Evolutionary conservation across 139 green algal species (phyloP).

Genomic region (Micractinium sp.): DNA sequence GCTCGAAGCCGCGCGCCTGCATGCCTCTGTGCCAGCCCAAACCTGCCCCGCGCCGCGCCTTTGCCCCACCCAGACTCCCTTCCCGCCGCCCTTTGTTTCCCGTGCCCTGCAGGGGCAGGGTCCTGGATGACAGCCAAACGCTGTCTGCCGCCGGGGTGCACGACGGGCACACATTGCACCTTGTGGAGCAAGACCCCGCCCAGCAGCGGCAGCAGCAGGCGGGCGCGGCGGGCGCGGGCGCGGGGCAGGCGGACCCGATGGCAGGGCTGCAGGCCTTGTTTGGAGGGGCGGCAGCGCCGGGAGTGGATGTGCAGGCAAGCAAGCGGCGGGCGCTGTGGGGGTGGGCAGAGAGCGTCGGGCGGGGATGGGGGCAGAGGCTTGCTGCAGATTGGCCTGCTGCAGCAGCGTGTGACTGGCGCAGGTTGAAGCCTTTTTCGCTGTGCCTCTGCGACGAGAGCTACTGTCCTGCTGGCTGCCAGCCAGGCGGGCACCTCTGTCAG

Average conservation of each 20-base stretch:
- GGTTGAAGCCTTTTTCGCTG: neutral
- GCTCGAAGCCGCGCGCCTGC: too few species aligned
- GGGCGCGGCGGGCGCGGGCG: neutral
- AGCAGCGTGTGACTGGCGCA: neutral
- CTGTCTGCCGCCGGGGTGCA: slow-evolving; percentile 48
- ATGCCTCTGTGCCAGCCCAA: too few species aligned
- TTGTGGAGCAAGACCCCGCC: slow-evolving; percentile 60
- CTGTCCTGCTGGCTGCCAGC: neutral
- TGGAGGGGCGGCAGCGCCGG: neutral
- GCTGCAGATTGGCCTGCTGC: neutral
- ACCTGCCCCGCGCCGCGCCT: too few species aligned
- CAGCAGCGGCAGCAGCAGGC: neutral
- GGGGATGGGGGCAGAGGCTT: too few species aligned
- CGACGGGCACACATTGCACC: slow-evolving; percentile 65
- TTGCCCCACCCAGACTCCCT: too few species aligned
- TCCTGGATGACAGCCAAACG: slow-evolving; percentile 47
- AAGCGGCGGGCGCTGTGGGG: neutral
- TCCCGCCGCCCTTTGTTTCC: too few species aligned
- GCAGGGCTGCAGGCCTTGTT: neutral
- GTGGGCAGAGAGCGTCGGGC: neutral
- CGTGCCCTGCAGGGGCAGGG: slow-evolving; percentile 27
- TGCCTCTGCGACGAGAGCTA: neutral
- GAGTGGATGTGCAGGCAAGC: slow-evolving; percentile 4
- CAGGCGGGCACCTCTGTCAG: neutral
- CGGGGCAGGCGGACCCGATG: neutral